Evolutionary conservation across 2,329 filamentous ascomycete genomes (phyloP).

Genomic region (Paracamarosporium sp.): DNA sequence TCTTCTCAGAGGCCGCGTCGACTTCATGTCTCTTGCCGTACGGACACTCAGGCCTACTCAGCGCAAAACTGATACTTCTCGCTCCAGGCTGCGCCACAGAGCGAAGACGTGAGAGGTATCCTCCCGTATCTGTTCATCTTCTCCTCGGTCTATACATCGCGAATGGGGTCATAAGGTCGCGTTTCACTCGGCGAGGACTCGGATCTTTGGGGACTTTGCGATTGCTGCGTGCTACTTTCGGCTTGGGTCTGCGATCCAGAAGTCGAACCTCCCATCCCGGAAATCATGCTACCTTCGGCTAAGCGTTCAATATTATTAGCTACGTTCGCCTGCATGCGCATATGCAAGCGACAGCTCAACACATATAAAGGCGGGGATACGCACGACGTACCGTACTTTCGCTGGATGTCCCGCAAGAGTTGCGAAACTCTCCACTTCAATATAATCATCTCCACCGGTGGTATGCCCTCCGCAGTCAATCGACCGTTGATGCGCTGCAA

Average conservation of each 20-base stretch:
- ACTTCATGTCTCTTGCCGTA: constrained; percentile 2
- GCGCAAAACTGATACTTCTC: constrained; percentile 1
- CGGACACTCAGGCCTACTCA: constrained; percentile 9
- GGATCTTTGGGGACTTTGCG: constrained; percentile 37
- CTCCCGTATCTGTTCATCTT: constrained; percentile 17
- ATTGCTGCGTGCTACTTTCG: constrained; percentile 34
- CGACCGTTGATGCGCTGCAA: constrained; percentile 43
- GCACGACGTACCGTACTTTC: constrained; percentile 45
- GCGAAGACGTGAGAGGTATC: constrained; percentile 23
- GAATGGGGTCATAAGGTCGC: constrained; percentile 45
- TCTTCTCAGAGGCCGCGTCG: constrained; percentile 3
- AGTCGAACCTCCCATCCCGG: constrained; percentile 35
- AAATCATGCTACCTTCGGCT: constrained; percentile 47
- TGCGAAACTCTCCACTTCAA: constrained; percentile 47
- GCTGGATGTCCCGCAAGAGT: constrained; percentile 43
- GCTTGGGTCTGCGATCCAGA: constrained; percentile 37
- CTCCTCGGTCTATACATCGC: constrained; percentile 37
- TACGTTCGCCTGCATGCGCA: constrained; percentile 27
- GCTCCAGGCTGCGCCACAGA: constrained; percentile 8
- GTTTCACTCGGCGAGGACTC: constrained; percentile 42
- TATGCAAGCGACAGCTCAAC: constrained; percentile 23
- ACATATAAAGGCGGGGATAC: constrained; percentile 24
- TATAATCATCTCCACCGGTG: constrained; percentile 45
- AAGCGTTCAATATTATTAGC: constrained; percentile 38
- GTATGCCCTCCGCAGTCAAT: constrained; percentile 43